Base-by-base conservation (phyloP, 164 flowering plant genomes). In the Vitis amurensis region DNA sequence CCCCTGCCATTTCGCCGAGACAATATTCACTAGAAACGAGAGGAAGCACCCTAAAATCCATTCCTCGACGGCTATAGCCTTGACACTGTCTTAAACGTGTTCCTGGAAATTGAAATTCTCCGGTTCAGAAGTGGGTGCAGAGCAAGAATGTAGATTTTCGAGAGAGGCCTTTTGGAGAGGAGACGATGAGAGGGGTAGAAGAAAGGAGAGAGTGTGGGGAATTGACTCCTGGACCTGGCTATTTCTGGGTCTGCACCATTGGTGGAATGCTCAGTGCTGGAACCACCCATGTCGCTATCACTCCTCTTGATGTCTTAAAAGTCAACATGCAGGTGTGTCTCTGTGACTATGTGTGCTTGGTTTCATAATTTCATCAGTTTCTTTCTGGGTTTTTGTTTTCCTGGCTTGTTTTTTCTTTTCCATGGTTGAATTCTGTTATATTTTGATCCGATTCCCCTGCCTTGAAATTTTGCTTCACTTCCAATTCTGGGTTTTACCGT, bases 191-290 rank as follows among this genome's bases (percentile, higher is more conserved):
- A n/a, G 37, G 19, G 19, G 16, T 61, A 0, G 51, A 67, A 50
- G 73, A 66, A 49, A 58, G 72, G 44, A 37, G 6, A 53, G 12
- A 68, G 9, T 66, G 72, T 59, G 81, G 82, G 71, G 76, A 77
- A 64, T 83, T 77, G 55, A 75, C 85, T 37, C 44, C 44, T 37
- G 44, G 44, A 27, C 51, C 73, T 23, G 77, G 73, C 50, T 89
- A 89, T 75, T 89, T 85, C 69, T 86, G 85, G 12, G 48, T 91
- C 13, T 89, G 94, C 66, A 68, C 90, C 11, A 53, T 75, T 5
- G 91, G 91, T 48, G 94, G 93, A 64, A 89, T 87, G 90, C 76
- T 91, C 61, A 87, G 97, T 74, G 92, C 97, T 63, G 97, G 92
- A 16, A 79, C 87, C 0, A 85, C 93, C 75, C 93, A 91, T 78